phyloP scores from a whole-genome alignment of 768 basidiomycete species.

The Ramaria sp. region DNA sequence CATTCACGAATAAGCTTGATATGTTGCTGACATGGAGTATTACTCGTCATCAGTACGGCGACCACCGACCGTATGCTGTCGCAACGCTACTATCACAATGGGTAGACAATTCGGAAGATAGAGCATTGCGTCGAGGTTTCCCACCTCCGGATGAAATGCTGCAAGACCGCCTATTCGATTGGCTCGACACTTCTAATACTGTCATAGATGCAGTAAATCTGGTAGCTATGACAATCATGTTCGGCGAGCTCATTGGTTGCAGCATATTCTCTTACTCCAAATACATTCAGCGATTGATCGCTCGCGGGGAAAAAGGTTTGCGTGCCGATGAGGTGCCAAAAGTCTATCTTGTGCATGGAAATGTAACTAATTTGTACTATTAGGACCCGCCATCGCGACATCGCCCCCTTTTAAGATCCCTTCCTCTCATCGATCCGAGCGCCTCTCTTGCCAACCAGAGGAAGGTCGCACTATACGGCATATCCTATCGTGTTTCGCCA shows the following conservation, averaged over 20 bases:
- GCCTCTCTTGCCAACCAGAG: slow-evolving; percentile 57
- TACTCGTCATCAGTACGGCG: slow-evolving; percentile 71
- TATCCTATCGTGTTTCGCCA: slow-evolving; percentile 54
- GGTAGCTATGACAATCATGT: slow-evolving; percentile 52
- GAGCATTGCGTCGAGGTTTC: slow-evolving; percentile 52
- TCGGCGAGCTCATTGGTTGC: slow-evolving; percentile 60
- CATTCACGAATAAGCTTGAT: slow-evolving; percentile 61
- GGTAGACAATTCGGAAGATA: slow-evolving; percentile 48
- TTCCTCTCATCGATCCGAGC: slow-evolving; percentile 53
- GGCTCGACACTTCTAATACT: slow-evolving; percentile 61
- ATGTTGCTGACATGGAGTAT: slow-evolving; percentile 74
- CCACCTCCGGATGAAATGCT: slow-evolving; percentile 50
- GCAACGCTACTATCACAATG: slow-evolving; percentile 57
- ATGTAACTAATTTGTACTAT: not conserved
- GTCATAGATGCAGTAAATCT: slow-evolving; percentile 48
- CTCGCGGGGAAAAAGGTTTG: slow-evolving; percentile 60
- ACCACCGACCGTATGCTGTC: slow-evolving; percentile 69
- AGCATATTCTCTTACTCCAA: slow-evolving; percentile 63
- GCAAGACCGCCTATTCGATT: slow-evolving; percentile 72
- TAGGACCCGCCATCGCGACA: slow-evolving; percentile 50
- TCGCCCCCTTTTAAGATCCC: slow-evolving; percentile 57
- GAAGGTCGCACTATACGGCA: slow-evolving; percentile 58
- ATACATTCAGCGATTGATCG: slow-evolving; percentile 75
- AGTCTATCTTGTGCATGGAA: not conserved
- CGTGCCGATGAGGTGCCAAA: slow-evolving; percentile 37